A percentile compares a stretch with the other conserved stretches of the same genome.
Evolutionary conservation across 1,284 basidiomycete species (phyloP).

Genomic region (Ceratobasidium sp.): DNA sequence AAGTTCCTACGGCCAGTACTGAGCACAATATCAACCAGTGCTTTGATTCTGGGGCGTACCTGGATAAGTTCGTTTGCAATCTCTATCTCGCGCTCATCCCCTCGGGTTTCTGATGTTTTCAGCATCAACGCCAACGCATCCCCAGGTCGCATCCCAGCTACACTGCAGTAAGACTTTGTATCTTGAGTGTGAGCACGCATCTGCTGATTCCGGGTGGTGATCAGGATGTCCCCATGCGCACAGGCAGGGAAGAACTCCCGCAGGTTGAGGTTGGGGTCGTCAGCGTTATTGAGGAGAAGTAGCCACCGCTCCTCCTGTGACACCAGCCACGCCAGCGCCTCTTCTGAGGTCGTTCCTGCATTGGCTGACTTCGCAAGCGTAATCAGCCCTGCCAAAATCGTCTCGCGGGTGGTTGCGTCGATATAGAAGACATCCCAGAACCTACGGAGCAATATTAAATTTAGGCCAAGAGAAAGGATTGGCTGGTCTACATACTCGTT

Average conservation of each 20-base stretch:
- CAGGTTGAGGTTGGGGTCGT: neutral
- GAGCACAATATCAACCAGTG: neutral
- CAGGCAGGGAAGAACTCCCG: neutral
- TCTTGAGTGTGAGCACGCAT: neutral
- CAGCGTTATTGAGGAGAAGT: constrained; percentile 13
- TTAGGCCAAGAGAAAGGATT: no score
- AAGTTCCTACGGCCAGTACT: neutral
- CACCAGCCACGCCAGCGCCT: constrained; percentile 33
- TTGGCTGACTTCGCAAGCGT: neutral
- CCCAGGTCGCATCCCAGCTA: neutral
- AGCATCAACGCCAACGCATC: neutral
- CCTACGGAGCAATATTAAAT: neutral
- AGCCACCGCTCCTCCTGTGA: constrained; percentile 8
- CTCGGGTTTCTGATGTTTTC: neutral
- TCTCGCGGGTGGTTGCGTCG: constrained; percentile 3
- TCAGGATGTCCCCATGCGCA: constrained; percentile 15
- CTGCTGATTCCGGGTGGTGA: constrained; percentile 38
- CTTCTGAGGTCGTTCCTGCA: neutral
- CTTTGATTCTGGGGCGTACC: neutral
- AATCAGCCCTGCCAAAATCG: neutral
- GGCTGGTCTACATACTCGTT: neutral
- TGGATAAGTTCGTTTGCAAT: neutral
- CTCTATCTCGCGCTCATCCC: neutral
- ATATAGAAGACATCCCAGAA: constrained; percentile 18
- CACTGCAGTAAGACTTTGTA: neutral